Evolutionary conservation across 78 protist genomes (phyloP), one percentile per base, ranked within the genome.

Genomic region (Trichosphaerium sp.): DNA sequence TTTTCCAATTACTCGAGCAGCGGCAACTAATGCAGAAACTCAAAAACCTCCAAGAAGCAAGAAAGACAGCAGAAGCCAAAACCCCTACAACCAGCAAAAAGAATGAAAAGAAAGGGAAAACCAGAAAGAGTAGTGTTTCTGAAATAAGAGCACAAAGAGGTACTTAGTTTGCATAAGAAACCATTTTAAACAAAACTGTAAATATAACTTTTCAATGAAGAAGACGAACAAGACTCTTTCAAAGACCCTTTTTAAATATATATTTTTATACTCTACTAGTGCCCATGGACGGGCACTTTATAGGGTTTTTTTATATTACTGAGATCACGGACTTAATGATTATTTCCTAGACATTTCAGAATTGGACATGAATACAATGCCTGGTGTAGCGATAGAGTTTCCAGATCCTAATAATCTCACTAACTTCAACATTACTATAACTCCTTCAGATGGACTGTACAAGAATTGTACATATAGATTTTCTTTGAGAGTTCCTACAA

Each of bases 321-420:
- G n/a, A n/a, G n/a, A n/a, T n/a, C n/a, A n/a, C n/a, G n/a, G n/a
- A n/a, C n/a, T n/a, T n/a, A n/a, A n/a, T n/a, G n/a, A n/a, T n/a
- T n/a, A n/a, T n/a, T n/a, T n/a, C n/a, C n/a, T n/a, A n/a, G n/a
- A n/a, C n/a, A n/a, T n/a, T n/a, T n/a, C n/a, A n/a, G n/a, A n/a
- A n/a, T n/a, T n/a, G n/a, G 83, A 77, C 60, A 77, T 77, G 83
- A 71, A 77, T 38, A 51, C 56, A n/a, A n/a, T n/a, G n/a, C n/a
- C n/a, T n/a, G n/a, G n/a, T n/a, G n/a, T n/a, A n/a, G n/a, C 51
- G 51, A 44, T 44, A 15, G 51, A 44, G 51, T 44, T 44, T 18
- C 51, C 51, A 15, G 18, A 44, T 44, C 51, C 51, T 15, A 18
- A 44, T 18, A 18, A 44, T 18, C 51, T 61, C 41, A 6, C 37